These are phyloP conservation scores for Microascus cirrosus DNA, from an alignment of 2,329 filamentous ascomycete genomes.

Conservation along the genomic window DNA sequence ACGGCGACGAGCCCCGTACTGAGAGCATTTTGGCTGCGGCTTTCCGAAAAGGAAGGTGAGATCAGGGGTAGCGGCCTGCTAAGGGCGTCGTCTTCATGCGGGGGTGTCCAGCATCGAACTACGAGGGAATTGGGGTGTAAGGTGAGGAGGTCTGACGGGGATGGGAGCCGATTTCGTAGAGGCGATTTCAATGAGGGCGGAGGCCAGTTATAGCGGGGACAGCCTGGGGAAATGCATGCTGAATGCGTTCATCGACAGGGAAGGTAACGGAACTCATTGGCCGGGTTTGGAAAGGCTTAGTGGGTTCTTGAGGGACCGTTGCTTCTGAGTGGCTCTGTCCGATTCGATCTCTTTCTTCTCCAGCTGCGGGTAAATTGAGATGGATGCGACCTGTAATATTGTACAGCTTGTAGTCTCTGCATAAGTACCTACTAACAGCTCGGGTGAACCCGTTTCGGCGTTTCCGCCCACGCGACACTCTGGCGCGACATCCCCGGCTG, in stretches of 20 bases:
- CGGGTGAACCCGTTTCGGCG: not conserved
- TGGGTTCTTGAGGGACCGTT: not conserved
- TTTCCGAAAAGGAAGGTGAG: not conserved
- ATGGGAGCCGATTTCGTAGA: not conserved
- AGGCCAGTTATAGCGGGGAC: not conserved
- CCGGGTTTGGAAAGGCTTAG: not conserved
- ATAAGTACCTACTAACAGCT: not conserved
- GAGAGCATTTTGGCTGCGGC: conserved; percentile 4
- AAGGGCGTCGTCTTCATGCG: not conserved
- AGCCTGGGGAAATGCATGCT: not conserved
- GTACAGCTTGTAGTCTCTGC: not conserved
- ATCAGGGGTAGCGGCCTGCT: not conserved
- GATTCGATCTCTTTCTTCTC: not conserved
- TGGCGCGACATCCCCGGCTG: not conserved
- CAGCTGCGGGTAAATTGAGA: not conserved
- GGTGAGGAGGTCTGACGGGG: not conserved
- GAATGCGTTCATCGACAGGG: not conserved
- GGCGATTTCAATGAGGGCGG: not conserved
- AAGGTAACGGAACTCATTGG: not conserved
- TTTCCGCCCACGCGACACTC: not conserved
- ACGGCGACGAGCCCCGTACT: not conserved
- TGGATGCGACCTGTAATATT: not conserved
- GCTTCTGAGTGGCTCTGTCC: not conserved
- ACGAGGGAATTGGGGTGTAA: not conserved
- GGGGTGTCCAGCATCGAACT: not conserved